Base-by-base conservation (phyloP, 495 filamentous ascomycete genomes). In the Podospora didyma region DNA sequence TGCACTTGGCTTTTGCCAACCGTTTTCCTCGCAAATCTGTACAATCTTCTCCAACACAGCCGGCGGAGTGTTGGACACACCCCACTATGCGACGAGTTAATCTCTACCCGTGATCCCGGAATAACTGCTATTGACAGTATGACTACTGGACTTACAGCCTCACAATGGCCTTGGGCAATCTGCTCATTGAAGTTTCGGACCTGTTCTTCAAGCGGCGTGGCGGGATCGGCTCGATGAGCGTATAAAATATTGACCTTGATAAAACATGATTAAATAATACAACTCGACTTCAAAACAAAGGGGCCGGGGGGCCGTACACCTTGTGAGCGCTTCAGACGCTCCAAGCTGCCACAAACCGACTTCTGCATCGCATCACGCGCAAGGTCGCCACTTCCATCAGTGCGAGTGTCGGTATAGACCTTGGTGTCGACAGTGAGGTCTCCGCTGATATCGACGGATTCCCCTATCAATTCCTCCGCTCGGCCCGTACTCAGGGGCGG, bases 391-490 rank as follows among this genome's bases (percentile, higher is more conserved):
- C 46, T 49, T 6, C 46, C 46, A 7, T 14, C 46, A 21, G 22
- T 5, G 3, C 10, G 7, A 5, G 19, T 26, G 46, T 1, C 22
- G 46, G 22, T 31, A n/a, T 49, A 49, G 2, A 26, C 5, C 46
- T 49, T 49, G 46, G 46, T 49, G 22, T 49, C 46, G 26, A 49
- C 16, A 7, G 14, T 11, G 5, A 49, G 28, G 46, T 26, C 16
- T 7, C n/a, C 2, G 19, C 17, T 34, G 9, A 28, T 14, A 14
- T 9, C 19, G 2, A 51, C 54, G 7, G 69, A 60, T 49, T 73
- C 69, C 3, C 76, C 78, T 14, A 81, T 62, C n/a, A 77, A 54
- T 50, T 61, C 47, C 57, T 81, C 78, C 1, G 78, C 69, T 10
- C 57, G 59, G 14, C 78, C 78, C 7, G 72, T 68, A 19, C 66